Evolutionary conservation across 2,329 filamentous ascomycete species (phyloP), one percentile per base, ranked within the genome.

Genomic region (Parascedosporium putredinis): DNA sequence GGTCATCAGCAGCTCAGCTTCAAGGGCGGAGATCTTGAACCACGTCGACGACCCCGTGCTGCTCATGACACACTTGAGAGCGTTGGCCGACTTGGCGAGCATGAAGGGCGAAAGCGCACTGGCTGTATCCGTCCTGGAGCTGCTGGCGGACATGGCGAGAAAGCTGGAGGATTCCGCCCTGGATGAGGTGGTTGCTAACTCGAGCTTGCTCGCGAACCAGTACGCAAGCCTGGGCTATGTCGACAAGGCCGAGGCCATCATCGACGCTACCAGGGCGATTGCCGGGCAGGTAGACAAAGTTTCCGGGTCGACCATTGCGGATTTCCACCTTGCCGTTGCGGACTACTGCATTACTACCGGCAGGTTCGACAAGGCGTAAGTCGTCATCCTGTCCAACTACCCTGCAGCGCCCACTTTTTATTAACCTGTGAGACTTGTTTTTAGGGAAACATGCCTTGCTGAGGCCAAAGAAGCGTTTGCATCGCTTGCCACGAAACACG

Each of bases 261-360:
- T 96, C 14, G 71, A 74, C 1, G 73, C 75, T 50, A 79, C 81
- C 3, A 74, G 81, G 54, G 64, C 68, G 18, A 72, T 74, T 16
- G 55, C 69, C 7, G 57, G 63, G 38, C 60, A 67, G 47, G 60
- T 66, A n/a, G 60, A 67, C n/a, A 58, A 59, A 0, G 53, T 62
- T 3, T 65, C 69, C 2, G 61, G 61, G 10, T 67, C 73, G 16
- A 63, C 69, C 5, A 55, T 71, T 18, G 71, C 71, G 8, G 64
- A 65, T 14, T 84, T 84, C 44, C 44, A 89, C 55, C 67, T 95
- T 5, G 79, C 81, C 0, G 81, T 83, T 53, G 82, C 86, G 1
- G 87, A 95, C 61, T 88, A 89, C 61, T 72, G 83, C 24, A 69
- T 90, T 16, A 76, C 78, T 1, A 75, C 83, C 10, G 84, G 84